Evolutionary conservation across 768 basidiomycete genomes (phyloP).

Genomic region (Pilatotrama ljubarskyi): DNA sequence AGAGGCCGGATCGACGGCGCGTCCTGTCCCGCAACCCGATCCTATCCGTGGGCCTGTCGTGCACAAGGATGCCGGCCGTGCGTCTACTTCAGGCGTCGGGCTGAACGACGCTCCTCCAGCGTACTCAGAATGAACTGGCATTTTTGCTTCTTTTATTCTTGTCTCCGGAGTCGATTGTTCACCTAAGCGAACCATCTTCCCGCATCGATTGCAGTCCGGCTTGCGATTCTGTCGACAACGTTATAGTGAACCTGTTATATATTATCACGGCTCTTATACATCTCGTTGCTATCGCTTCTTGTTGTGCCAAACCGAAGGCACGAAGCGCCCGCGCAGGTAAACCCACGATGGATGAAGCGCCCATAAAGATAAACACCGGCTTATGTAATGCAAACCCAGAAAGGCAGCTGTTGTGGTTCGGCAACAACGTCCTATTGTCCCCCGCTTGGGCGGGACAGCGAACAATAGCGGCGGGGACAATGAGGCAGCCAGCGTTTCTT

Average conservation of each 20-base stretch:
- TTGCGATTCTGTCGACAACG: background rate
- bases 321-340: too few relatives aligned
- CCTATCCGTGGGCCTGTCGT: slow-evolving; percentile 1
- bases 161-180: too few relatives aligned
- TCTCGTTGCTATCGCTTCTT: background rate
- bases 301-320: background rate
- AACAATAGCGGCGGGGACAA: slow-evolving; percentile 16
- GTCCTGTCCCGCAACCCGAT: background rate
- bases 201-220: background rate
- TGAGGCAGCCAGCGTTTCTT: slow-evolving; percentile 4
- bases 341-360: background rate
- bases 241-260: background rate
- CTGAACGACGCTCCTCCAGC: slow-evolving; percentile 6
- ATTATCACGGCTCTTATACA: background rate
- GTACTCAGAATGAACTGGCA: slow-evolving; percentile 1
- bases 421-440: slow-evolving; percentile 12
- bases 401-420: slow-evolving; percentile 14
- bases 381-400: slow-evolving; percentile 12
- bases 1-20: background rate
- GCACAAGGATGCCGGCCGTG: slow-evolving; percentile 6
- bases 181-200: too few relatives aligned
- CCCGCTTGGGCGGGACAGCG: background rate
- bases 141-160: background rate
- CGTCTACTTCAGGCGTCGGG: background rate
- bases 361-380: background rate